Conservation (phyloP, 345 rosid species). For the Citrus sp. region DNA sequence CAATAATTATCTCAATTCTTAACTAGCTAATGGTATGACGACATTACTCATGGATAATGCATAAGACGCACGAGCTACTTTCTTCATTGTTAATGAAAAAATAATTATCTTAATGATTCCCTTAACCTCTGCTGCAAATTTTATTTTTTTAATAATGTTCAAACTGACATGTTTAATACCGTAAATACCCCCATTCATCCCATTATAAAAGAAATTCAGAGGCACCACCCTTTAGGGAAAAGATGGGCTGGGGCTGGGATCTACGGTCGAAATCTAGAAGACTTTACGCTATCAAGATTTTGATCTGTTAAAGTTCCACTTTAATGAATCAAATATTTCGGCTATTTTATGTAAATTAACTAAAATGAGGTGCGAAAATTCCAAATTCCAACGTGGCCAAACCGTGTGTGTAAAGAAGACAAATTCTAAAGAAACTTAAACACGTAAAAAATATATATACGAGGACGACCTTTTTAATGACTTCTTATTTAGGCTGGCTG, state of each 20-base stretch:
- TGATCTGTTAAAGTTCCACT: neutral
- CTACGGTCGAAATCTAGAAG: neutral
- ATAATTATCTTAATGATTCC: neutral
- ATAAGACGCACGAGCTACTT: neutral
- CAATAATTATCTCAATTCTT: too few species aligned
- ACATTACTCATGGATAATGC: neutral
- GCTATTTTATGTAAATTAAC: neutral
- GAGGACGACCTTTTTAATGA: too few species aligned
- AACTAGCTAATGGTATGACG: too few species aligned
- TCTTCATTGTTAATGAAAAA: neutral
- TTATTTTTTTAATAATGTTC: neutral
- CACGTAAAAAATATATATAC: neutral
- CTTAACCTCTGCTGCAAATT: neutral
- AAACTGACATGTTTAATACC: neutral
- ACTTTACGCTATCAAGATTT: neutral
- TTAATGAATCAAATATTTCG: neutral
- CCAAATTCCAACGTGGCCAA: neutral
- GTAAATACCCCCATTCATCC: neutral
- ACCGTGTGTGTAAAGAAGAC: constrained; percentile 4
- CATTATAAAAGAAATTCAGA: neutral
- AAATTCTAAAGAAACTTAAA: neutral
- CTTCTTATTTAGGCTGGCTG: neutral
- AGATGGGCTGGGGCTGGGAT: neutral
- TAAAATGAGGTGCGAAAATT: neutral
- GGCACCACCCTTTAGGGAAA: neutral